Conservation (phyloP, 2,329 filamentous ascomycete species). For the Aspergillus quadrilineatus region DNA sequence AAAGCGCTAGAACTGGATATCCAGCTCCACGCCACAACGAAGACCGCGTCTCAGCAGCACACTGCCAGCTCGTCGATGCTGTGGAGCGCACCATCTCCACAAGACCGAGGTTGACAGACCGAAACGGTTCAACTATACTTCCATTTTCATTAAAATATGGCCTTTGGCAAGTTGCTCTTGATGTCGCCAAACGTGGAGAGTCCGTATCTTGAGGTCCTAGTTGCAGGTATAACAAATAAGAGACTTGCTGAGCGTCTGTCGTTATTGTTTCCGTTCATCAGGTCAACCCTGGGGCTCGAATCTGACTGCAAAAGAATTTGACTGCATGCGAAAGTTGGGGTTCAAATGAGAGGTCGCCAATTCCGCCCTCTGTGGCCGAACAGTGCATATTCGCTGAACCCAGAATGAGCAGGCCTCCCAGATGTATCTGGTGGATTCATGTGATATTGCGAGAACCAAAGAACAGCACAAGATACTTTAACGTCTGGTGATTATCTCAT, state of each 20-base stretch:
- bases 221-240: constrained; percentile 17
- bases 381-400: not conserved
- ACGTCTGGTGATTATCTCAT: no score
- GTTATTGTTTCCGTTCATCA: constrained; percentile 26
- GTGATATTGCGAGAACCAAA: no score
- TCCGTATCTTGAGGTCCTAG: not conserved
- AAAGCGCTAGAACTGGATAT: not conserved
- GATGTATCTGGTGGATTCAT: no score
- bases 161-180: not conserved
- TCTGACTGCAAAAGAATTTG: not conserved
- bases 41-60: not conserved
- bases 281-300: constrained; percentile 19
- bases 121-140: constrained; percentile 3
- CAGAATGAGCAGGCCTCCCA: not conserved
- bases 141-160: constrained; percentile 1
- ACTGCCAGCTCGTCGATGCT: not conserved
- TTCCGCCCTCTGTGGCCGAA: not conserved
- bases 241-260: constrained; percentile 20
- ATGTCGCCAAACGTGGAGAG: constrained; percentile 1
- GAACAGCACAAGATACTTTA: no score
- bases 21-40: not conserved
- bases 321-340: not conserved
- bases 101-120: not conserved
- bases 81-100: not conserved
- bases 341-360: constrained; percentile 1